phyloP scores from a whole-genome alignment of 1,284 basidiomycete species.

The Mycosarcoma maydis region DNA sequence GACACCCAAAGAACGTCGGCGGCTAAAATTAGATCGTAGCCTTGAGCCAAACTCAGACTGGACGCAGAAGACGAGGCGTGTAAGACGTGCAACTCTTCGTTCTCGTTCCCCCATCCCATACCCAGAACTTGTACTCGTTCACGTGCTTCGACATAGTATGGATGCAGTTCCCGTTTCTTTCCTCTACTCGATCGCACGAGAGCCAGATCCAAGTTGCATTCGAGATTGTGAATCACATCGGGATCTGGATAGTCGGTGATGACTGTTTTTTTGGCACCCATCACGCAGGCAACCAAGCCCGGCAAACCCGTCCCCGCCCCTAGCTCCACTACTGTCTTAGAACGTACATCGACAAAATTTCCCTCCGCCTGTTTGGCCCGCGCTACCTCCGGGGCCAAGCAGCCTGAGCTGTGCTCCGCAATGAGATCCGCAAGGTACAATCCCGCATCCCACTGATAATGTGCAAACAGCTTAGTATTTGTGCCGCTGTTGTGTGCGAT shows the following conservation, averaged over 20 bases:
- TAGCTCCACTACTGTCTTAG: slow-evolving; percentile 48
- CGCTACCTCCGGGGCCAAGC: background rate
- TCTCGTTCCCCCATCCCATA: slow-evolving; percentile 37
- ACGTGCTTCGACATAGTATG: slow-evolving; percentile 15
- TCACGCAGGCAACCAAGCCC: slow-evolving; percentile 41
- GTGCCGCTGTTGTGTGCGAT: slow-evolving; percentile 47
- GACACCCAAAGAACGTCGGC: slow-evolving; percentile 65
- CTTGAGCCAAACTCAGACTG: background rate
- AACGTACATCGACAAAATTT: slow-evolving; percentile 42
- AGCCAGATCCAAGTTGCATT: slow-evolving; percentile 25
- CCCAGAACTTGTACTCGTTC: slow-evolving; percentile 20
- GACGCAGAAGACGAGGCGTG: background rate
- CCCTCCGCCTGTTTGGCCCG: slow-evolving; percentile 3
- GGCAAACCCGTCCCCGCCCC: slow-evolving; percentile 62
- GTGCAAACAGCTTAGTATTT: slow-evolving; percentile 61
- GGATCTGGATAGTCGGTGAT: slow-evolving; percentile 52
- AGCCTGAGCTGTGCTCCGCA: slow-evolving; percentile 20
- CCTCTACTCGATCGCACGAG: slow-evolving; percentile 3
- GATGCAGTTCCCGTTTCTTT: slow-evolving; percentile 1
- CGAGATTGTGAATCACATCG: slow-evolving; percentile 36
- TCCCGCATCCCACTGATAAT: slow-evolving; percentile 65
- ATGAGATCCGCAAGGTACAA: slow-evolving; percentile 54
- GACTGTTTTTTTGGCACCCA: slow-evolving; percentile 39
- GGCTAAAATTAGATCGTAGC: slow-evolving; percentile 52
- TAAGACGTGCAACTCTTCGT: slow-evolving; percentile 14